Conservation (phyloP, 495 filamentous ascomycete genomes). For the Annulohypoxylon bovei region DNA sequence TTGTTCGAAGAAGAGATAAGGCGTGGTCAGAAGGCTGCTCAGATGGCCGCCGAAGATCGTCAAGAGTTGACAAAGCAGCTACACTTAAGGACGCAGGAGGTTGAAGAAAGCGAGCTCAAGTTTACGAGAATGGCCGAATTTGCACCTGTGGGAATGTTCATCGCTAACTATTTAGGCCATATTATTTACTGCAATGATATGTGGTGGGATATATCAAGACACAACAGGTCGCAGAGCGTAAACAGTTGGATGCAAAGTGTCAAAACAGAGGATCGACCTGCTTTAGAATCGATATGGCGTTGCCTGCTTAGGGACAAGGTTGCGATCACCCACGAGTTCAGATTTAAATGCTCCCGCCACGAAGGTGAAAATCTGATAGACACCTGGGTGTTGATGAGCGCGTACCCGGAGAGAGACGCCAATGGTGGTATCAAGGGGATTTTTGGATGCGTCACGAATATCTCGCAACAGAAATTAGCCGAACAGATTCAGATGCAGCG, state of each 20-base stretch:
- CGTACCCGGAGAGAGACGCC: conserved; percentile 70
- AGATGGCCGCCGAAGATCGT: conserved; percentile 70
- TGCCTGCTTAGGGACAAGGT: conserved; percentile 64
- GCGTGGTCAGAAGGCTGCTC: conserved; percentile 71
- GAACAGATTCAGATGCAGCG: conserved; percentile 70
- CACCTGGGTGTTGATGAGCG: conserved; percentile 76
- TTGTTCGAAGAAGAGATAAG: conserved; percentile 79
- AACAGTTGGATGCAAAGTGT: conserved; percentile 74
- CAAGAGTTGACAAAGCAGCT: conserved; percentile 74
- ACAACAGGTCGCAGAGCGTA: conserved; percentile 61
- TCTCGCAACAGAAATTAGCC: conserved; percentile 68
- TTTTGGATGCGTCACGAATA: conserved; percentile 71
- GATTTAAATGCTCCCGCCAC: conserved; percentile 70
- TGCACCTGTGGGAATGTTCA: conserved; percentile 77
- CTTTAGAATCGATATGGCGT: conserved; percentile 64
- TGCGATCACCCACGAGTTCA: conserved; percentile 70
- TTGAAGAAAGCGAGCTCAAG: conserved; percentile 73
- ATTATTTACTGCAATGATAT: conserved; percentile 79
- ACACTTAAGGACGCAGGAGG: conserved; percentile 71
- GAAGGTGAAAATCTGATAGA: conserved; percentile 69
- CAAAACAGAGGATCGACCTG: conserved; percentile 66
- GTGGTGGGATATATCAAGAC: conserved; percentile 73
- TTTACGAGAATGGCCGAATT: conserved; percentile 81
- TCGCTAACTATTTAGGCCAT: conserved; percentile 67
- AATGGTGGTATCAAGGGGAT: conserved; percentile 70